Conservation (phyloP, 805 yeast genomes). For the Saccharomycopsis babjevae region DNA sequence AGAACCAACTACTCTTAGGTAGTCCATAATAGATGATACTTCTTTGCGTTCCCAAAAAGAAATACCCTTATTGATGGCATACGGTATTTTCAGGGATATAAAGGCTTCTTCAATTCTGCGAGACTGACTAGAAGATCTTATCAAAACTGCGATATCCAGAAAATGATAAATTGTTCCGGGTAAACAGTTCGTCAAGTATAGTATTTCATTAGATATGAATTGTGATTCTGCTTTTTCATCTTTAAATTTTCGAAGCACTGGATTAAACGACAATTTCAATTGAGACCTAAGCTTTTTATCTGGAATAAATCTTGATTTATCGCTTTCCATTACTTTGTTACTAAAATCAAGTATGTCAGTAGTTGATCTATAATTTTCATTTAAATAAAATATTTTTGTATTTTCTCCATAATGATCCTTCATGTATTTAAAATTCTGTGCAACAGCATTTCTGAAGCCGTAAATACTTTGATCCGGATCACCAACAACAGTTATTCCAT, state of each 20-base stretch:
- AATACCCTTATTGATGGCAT: slow-evolving; percentile 57
- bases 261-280: slow-evolving; percentile 31
- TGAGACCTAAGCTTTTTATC: slow-evolving; percentile 39
- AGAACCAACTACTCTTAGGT: slow-evolving; percentile 51
- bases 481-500: slow-evolving; percentile 80
- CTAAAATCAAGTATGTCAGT: slow-evolving; percentile 53
- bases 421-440: slow-evolving; percentile 56
- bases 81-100: slow-evolving; percentile 46
- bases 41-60: slow-evolving; percentile 77
- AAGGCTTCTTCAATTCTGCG: slow-evolving; percentile 57
- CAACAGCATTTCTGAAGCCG: slow-evolving; percentile 73
- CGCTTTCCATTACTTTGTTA: slow-evolving; percentile 52
- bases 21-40: slow-evolving; percentile 50
- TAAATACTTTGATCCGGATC: slow-evolving; percentile 96
- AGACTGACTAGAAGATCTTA: slow-evolving; percentile 54
- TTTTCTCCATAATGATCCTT: slow-evolving; percentile 20
- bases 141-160: slow-evolving; percentile 63
- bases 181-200: slow-evolving; percentile 36
- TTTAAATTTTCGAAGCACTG: slow-evolving; percentile 33
- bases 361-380: slow-evolving; percentile 77
- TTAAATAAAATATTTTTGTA: slow-evolving; percentile 35
- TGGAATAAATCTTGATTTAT: slow-evolving; percentile 28
- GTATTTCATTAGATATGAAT: slow-evolving; percentile 46
- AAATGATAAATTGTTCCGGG: slow-evolving; percentile 28
- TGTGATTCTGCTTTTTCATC: slow-evolving; percentile 46